These are phyloP conservation scores for Gynochthodes officinalis DNA, from an alignment of 257 asterid species.

Conservation along the genomic window DNA sequence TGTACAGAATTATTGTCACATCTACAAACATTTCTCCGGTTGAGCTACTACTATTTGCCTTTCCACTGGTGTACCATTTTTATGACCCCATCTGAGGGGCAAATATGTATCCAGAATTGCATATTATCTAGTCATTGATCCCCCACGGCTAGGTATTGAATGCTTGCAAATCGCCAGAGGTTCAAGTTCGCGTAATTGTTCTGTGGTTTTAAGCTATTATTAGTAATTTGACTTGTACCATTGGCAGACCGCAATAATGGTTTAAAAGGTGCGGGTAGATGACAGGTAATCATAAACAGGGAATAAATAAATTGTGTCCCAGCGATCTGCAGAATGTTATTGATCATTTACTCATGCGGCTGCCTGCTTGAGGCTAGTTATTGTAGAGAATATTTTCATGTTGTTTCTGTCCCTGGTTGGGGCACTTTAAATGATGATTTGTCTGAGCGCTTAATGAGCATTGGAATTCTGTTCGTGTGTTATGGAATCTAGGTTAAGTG, in stretches of 20 bases:
- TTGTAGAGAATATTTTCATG: background rate
- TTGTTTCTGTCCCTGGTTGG: no score
- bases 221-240: background rate
- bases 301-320: no score
- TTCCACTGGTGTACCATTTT: background rate
- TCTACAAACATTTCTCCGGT: background rate
- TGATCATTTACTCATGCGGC: background rate
- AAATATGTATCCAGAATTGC: no score
- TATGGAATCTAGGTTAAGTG: background rate
- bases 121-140: background rate
- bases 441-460: background rate
- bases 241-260: background rate
- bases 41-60: background rate
- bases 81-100: background rate
- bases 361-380: background rate
- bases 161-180: background rate
- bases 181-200: background rate
- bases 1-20: background rate
- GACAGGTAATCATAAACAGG: background rate
- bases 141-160: background rate
- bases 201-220: background rate
- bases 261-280: background rate
- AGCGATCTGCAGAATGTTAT: background rate
- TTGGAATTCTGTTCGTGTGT: background rate
- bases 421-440: background rate